Evolutionary conservation across 306 rosid species (phyloP).

Genomic region (Mucuna pruriens): DNA sequence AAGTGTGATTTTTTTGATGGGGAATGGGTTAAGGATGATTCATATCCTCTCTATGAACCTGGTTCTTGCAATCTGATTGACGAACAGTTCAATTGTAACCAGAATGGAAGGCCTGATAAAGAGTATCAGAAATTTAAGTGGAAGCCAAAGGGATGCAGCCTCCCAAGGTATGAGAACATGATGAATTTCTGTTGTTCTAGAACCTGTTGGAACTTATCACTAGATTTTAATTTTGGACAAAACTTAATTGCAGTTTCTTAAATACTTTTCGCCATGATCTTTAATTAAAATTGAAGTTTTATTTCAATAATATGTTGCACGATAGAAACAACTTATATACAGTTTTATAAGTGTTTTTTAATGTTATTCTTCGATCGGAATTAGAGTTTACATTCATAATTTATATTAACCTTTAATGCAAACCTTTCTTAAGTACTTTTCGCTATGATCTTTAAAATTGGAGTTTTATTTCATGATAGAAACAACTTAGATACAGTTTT

Average conservation of each 20-base stretch:
- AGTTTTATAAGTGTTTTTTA: too few relatives aligned
- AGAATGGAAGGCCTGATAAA: constrained; percentile 80
- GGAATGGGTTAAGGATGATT: constrained; percentile 79
- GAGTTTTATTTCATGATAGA: too few relatives aligned
- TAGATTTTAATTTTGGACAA: background rate
- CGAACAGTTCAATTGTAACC: constrained; percentile 77
- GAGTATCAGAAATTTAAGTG: constrained; percentile 73
- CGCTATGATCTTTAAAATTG: too few relatives aligned
- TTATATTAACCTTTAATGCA: too few relatives aligned
- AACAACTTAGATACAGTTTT: too few relatives aligned
- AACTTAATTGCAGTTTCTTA: background rate
- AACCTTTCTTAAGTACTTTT: too few relatives aligned
- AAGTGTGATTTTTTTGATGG: constrained; percentile 84
- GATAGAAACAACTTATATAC: too few relatives aligned
- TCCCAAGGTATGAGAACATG: constrained; percentile 68
- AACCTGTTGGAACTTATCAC: background rate
- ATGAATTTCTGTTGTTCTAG: constrained; percentile 13
- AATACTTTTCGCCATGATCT: background rate
- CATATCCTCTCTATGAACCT: constrained; percentile 72
- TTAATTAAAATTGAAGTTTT: too few relatives aligned
- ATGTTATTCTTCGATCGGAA: too few relatives aligned
- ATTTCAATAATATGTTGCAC: too few relatives aligned
- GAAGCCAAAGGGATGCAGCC: constrained; percentile 81
- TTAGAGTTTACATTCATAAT: too few relatives aligned
- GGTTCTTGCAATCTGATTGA: constrained; percentile 81